A percentile compares a stretch with the other conserved stretches of the same genome.
Conservation (phyloP, 371 early-diverging fungal genomes). For the Syncephalastrum contaminatum region DNA sequence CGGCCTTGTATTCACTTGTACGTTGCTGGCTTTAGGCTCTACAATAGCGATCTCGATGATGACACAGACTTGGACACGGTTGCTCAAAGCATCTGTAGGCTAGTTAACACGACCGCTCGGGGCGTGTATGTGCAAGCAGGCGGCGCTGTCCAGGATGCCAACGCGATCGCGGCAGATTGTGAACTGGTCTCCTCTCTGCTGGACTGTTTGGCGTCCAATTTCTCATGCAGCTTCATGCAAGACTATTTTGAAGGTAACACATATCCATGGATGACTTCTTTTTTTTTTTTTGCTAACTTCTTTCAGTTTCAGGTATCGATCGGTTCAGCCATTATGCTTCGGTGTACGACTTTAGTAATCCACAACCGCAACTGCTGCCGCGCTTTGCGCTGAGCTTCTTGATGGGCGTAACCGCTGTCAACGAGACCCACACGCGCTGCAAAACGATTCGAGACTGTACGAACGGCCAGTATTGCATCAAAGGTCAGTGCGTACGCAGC, state of each 20-base stretch:
- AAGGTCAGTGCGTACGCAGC: conserved; percentile 49
- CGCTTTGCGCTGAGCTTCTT: conserved; percentile 52
- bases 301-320: conserved; percentile 27
- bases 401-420: conserved; percentile 49
- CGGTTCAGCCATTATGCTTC: conserved; percentile 43
- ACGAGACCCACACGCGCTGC: conserved; percentile 16
- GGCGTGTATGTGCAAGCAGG: conserved; percentile 51
- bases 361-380: conserved; percentile 34
- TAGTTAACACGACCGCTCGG: conserved; percentile 58
- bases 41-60: conserved; percentile 66
- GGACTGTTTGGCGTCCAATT: conserved; percentile 66
- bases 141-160: conserved; percentile 38
- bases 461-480: conserved; percentile 49
- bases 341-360: conserved; percentile 40
- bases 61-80: conserved; percentile 20
- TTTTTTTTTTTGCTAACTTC: not conserved
- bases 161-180: conserved; percentile 46
- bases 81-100: conserved; percentile 55
- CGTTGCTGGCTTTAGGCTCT: conserved; percentile 44
- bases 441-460: conserved; percentile 37
- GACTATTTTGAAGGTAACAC: conserved; percentile 58
- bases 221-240: conserved; percentile 63
- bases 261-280: not conserved
- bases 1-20: not conserved
- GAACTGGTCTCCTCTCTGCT: conserved; percentile 54